A percentile compares a stretch with the other conserved stretches of the same genome.
These are phyloP conservation scores for Aspergillus mulundensis DNA, from an alignment of 495 filamentous ascomycete species.

Conservation along the genomic window DNA sequence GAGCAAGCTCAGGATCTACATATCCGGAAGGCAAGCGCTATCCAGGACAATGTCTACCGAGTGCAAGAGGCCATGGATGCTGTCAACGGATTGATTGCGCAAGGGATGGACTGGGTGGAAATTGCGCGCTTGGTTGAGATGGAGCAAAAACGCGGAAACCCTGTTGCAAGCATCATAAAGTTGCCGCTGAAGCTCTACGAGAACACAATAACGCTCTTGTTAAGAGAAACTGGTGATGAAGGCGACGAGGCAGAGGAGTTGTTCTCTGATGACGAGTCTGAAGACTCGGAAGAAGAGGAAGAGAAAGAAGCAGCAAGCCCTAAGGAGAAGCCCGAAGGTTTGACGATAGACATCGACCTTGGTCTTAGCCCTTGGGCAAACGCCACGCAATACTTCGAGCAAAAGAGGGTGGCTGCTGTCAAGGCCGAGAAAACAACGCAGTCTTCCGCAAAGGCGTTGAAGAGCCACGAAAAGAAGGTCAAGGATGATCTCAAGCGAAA, in stretches of 20 bases:
- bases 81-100: conserved; percentile 79
- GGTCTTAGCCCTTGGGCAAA: conserved; percentile 79
- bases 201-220: conserved; percentile 77
- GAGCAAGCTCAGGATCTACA: conserved; percentile 77
- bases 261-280: conserved; percentile 59
- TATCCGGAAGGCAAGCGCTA: conserved; percentile 81
- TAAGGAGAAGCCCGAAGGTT: conserved; percentile 28
- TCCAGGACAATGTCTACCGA: conserved; percentile 81
- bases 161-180: conserved; percentile 82
- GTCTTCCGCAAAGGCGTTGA: conserved; percentile 79
- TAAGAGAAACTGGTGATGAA: conserved; percentile 65
- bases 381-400: conserved; percentile 84
- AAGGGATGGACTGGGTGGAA: conserved; percentile 96
- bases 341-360: conserved; percentile 82
- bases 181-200: conserved; percentile 84
- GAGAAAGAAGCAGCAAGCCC: conserved; percentile 27
- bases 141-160: conserved; percentile 75
- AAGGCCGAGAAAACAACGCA: conserved; percentile 83
- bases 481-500: conserved; percentile 76
- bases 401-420: conserved; percentile 74
- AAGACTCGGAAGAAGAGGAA: conserved; percentile 55
- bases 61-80: conserved; percentile 90
- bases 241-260: conserved; percentile 48
- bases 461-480: conserved; percentile 86
- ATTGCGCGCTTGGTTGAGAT: conserved; percentile 82